Evolutionary conservation across 371 early-diverging fungal genomes (phyloP).

Genomic region (Mycotypha africana): DNA sequence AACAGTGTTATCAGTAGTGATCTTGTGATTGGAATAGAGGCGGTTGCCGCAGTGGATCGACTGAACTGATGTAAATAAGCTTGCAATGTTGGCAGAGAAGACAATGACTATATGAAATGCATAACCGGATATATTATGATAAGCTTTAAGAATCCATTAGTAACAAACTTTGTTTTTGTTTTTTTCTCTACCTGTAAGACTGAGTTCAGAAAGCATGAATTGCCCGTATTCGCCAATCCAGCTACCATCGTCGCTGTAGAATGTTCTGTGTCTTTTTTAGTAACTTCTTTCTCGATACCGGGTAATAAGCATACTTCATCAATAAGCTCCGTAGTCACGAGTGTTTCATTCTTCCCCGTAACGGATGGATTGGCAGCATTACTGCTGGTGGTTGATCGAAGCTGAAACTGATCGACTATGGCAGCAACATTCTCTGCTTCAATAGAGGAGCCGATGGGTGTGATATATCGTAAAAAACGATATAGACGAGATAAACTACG

Average conservation of each 20-base stretch:
- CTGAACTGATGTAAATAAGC: slow-evolving; percentile 22
- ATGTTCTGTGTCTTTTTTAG: too few relatives aligned
- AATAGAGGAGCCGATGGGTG: too few relatives aligned
- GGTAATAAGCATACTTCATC: slow-evolving; percentile 5
- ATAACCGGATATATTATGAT: slow-evolving; percentile 1
- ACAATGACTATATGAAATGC: slow-evolving; percentile 35
- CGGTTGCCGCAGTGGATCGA: neutral
- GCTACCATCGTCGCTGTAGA: slow-evolving; percentile 13
- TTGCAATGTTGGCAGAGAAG: slow-evolving; percentile 34
- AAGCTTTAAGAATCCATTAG: too few relatives aligned
- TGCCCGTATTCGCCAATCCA: slow-evolving; percentile 88
- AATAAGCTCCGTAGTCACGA: slow-evolving; percentile 4
- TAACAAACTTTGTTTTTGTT: too few relatives aligned
- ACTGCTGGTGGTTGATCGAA: too few relatives aligned
- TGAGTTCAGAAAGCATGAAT: slow-evolving; percentile 91
- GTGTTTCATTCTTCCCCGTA: too few relatives aligned
- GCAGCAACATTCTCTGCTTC: too few relatives aligned
- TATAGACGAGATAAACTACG: too few relatives aligned
- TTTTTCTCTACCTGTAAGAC: slow-evolving; percentile 70
- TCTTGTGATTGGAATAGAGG: slow-evolving; percentile 25
- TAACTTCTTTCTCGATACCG: too few relatives aligned
- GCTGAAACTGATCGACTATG: too few relatives aligned
- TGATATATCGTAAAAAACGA: too few relatives aligned
- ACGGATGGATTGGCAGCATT: too few relatives aligned
- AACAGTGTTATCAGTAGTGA: slow-evolving; percentile 31